These are phyloP conservation scores for Metschnikowia aberdeeniae DNA, from an alignment of 805 yeast species.

Conservation along the genomic window DNA sequence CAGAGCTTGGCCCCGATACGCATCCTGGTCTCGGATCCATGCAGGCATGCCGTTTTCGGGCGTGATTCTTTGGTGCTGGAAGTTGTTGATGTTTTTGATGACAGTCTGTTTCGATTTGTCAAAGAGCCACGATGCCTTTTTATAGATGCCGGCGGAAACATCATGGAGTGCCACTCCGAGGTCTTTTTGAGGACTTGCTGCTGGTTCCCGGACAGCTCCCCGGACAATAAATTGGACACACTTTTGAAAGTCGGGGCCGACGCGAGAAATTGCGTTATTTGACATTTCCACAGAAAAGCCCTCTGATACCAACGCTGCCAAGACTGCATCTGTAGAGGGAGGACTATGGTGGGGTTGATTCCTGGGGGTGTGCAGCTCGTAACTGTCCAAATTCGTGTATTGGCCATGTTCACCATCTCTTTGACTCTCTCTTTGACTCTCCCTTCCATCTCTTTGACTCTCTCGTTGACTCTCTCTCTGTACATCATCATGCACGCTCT, in stretches of 20 bases:
- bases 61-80: constrained; percentile 28
- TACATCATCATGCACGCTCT: no score
- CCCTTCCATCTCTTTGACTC: no score
- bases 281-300: constrained; percentile 68
- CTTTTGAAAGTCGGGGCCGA: constrained; percentile 57
- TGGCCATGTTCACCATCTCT: background rate
- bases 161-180: constrained; percentile 42
- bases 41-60: constrained; percentile 45
- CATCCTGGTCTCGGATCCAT: constrained; percentile 67
- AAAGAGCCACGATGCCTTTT: constrained; percentile 56
- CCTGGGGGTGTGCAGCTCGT: background rate
- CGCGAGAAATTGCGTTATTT: constrained; percentile 51
- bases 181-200: constrained; percentile 12
- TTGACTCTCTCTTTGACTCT: background rate
- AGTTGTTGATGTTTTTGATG: constrained; percentile 58
- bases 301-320: constrained; percentile 75
- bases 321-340: constrained; percentile 38
- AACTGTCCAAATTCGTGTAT: background rate
- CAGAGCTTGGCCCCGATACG: constrained; percentile 40
- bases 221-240: constrained; percentile 68
- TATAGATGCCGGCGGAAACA: constrained; percentile 51
- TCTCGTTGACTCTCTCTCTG: background rate
- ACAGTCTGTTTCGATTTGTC: constrained; percentile 58
- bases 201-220: constrained; percentile 17
- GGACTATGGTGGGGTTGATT: background rate